Base-by-base conservation (phyloP, 768 basidiomycete genomes). In the Lentinus brumalis region DNA sequence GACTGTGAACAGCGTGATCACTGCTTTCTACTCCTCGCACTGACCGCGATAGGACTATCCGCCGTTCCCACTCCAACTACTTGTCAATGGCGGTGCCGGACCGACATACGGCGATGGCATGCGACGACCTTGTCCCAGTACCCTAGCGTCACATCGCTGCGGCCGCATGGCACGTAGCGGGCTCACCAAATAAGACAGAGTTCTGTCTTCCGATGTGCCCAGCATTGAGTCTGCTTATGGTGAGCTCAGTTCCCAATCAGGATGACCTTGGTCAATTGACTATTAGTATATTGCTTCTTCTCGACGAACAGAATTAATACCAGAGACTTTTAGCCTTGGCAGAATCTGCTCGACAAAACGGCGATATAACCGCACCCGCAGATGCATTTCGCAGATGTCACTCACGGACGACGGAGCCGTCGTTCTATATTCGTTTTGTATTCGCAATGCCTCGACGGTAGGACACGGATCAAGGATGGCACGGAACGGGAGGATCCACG, bases 401-500 rank as follows among this genome's bases (percentile, higher is more conserved):
- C 52, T 53, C 52, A 41, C 16, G 16, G 26, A 21, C 39, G 32
- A 38, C 35, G 21, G 11, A n/a, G 38, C 52, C 8, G 38, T 26
- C 52, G 29, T 26, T 29, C 21, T 10, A 26, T 49, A 26, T 26
- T 26, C 21, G 21, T 26, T 26, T 2, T 26, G 21, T 26, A 26
- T 26, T 26, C 21, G 21, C 11, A 12, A 26, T 26, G 21, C 21
- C 21, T 41, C 38, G 32, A 53, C 52, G 52, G 52, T 21, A 26
- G 46, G 15, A 53, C 21, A 53, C 52, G 35, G 38, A 41, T 26
- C 52, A 53, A 35, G 52, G 5, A 51, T 35, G 35, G 50, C 18
- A 30, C 50, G 50, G 50, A 35, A 51, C 50, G 50, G 46, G 46
- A 49, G 18, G 32, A 51, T 32, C 50, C 50, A 32, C 50, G 50